Percentiles rank a stretch among this genome's conserved stretches.
Evolutionary conservation across 371 early-diverging fungal genomes (phyloP).

Genomic region (Fennellomyces sp.): DNA sequence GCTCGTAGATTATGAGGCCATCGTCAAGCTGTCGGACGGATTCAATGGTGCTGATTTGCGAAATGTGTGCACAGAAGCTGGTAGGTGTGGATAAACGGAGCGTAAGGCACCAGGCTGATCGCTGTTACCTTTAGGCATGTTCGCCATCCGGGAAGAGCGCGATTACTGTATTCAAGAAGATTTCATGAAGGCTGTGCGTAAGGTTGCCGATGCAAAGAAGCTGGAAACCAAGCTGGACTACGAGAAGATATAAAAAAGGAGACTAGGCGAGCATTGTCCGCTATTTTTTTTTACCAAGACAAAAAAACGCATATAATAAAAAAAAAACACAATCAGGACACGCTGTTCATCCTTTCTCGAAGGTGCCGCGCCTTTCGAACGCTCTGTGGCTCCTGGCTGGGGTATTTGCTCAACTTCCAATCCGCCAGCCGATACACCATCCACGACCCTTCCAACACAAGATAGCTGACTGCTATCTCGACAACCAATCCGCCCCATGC

Average conservation of each 20-base stretch:
- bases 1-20: constrained; percentile 94
- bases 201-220: constrained; percentile 98
- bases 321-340: background rate
- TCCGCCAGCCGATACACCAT: constrained; percentile 27
- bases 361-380: constrained; percentile 8
- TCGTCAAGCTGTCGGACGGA: constrained; percentile 98
- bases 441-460: constrained; percentile 50
- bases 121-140: constrained; percentile 74
- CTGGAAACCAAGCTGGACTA: constrained; percentile 98
- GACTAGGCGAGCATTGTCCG: background rate
- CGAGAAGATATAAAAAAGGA: constrained; percentile 70
- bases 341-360: constrained; percentile 6
- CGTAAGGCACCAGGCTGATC: too few species aligned
- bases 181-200: constrained; percentile 99
- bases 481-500: constrained; percentile 46
- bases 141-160: constrained; percentile 99
- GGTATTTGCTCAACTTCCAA: constrained; percentile 24
- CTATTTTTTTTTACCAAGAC: background rate
- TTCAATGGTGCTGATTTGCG: constrained; percentile 99
- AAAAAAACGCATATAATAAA: background rate
- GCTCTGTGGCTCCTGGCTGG: constrained; percentile 8
- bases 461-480: constrained; percentile 38
- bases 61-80: constrained; percentile 99
- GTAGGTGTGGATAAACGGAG: constrained; percentile 30
- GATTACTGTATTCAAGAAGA: constrained; percentile 99